These are phyloP conservation scores for Verticillium nubilum DNA, from an alignment of 2,329 filamentous ascomycete genomes.

Conservation along the genomic window DNA sequence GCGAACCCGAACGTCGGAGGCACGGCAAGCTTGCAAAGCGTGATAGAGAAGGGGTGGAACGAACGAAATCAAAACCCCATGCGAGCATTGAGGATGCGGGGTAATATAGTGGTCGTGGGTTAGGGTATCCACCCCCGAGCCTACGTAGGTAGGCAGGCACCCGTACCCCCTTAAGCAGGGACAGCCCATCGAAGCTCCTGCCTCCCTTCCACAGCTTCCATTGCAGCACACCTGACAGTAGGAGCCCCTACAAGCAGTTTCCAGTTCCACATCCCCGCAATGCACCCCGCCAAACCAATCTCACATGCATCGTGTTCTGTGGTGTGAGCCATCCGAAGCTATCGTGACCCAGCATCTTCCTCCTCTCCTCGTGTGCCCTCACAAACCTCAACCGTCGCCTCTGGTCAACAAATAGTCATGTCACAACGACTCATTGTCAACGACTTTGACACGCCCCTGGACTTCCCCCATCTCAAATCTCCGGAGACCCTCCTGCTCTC, in stretches of 20 bases:
- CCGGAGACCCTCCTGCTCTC: constrained; percentile 21
- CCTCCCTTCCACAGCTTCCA: no score
- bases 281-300: neutral
- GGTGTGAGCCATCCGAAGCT: neutral
- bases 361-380: no score
- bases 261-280: neutral
- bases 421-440: constrained; percentile 25
- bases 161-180: neutral
- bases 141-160: no score
- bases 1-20: no score
- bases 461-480: neutral
- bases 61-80: neutral
- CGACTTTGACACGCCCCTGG: constrained; percentile 12
- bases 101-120: neutral
- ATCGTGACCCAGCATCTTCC: neutral
- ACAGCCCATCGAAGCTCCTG: neutral
- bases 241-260: no score
- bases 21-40: no score
- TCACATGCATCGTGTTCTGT: neutral
- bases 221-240: no score
- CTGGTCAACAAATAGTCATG: neutral
- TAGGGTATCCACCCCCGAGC: neutral
- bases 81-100: neutral
- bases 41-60: no score
- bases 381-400: neutral